Evolutionary conservation across 1,139 yeast genomes (phyloP).

Genomic region (Taphrina wiesneri): DNA sequence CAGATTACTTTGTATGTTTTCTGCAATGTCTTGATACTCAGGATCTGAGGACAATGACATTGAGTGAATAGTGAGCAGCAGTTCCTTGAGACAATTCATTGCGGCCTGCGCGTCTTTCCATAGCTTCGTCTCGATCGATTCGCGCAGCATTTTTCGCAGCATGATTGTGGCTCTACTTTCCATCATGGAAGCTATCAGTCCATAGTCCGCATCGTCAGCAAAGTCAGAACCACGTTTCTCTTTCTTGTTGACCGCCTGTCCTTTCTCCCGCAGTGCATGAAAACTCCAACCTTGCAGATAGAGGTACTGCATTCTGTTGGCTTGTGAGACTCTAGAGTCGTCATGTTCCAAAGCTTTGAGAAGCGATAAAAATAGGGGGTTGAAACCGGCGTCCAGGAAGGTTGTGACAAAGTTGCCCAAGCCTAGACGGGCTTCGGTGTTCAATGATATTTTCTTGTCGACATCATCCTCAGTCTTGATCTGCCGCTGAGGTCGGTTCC

Average conservation of each 20-base stretch:
- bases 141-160: conserved; percentile 59
- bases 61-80: conserved; percentile 47
- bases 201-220: conserved; percentile 51
- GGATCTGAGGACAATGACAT: conserved; percentile 45
- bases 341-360: conserved; percentile 57
- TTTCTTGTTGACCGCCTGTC: conserved; percentile 41
- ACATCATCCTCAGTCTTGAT: conserved; percentile 40
- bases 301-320: conserved; percentile 56
- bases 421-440: conserved; percentile 45
- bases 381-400: conserved; percentile 75
- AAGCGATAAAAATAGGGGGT: conserved; percentile 59
- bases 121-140: conserved; percentile 51
- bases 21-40: conserved; percentile 54
- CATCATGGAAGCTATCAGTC: conserved; percentile 66
- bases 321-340: conserved; percentile 44
- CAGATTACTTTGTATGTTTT: conserved; percentile 55
- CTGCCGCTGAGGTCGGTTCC: conserved; percentile 51
- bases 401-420: conserved; percentile 56
- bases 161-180: conserved; percentile 66
- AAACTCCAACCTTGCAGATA: conserved; percentile 73
- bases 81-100: conserved; percentile 66
- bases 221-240: conserved; percentile 29
- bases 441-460: conserved; percentile 42
- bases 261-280: conserved; percentile 47
- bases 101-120: conserved; percentile 70